These are phyloP conservation scores for Eucommia ulmoides DNA, from an alignment of 257 asterid species.

Conservation along the genomic window DNA sequence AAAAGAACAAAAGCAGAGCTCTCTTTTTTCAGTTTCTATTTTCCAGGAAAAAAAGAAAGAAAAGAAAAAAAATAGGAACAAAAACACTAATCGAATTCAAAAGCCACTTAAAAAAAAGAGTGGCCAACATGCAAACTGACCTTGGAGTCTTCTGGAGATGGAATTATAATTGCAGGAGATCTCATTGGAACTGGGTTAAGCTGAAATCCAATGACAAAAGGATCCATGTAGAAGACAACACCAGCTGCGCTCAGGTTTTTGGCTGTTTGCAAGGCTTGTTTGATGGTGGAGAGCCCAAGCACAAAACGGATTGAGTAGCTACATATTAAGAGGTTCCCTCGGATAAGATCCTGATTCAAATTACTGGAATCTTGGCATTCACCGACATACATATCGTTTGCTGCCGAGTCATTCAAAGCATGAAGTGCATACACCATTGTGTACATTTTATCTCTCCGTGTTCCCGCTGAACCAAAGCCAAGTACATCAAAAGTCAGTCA, in stretches of 20 bases:
- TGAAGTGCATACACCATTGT: slow-evolving; percentile 75
- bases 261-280: slow-evolving; percentile 77
- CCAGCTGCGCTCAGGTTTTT: slow-evolving; percentile 79
- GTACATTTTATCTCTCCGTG: slow-evolving; percentile 42
- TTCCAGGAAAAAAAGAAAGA: too few species aligned
- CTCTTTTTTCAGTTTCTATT: too few species aligned
- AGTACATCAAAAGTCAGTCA: neutral
- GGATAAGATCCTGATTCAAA: slow-evolving; percentile 46
- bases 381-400: slow-evolving; percentile 61
- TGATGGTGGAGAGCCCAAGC: slow-evolving; percentile 88
- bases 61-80: too few species aligned
- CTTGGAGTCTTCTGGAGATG: slow-evolving; percentile 82
- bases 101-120: too few species aligned
- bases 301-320: slow-evolving; percentile 98
- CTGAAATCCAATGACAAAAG: slow-evolving; percentile 83
- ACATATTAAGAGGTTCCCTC: slow-evolving; percentile 79
- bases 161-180: slow-evolving; percentile 81
- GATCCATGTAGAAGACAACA: slow-evolving; percentile 92
- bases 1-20: too few species aligned
- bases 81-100: too few species aligned
- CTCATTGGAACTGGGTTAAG: slow-evolving; percentile 80
- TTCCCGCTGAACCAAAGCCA: slow-evolving; percentile 66
- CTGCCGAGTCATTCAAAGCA: slow-evolving; percentile 47
- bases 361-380: slow-evolving; percentile 83
- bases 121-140: slow-evolving; percentile 25